A percentile compares a stretch with the other conserved stretches of the same genome.
phyloP scores from a whole-genome alignment of 2,329 filamentous ascomycete species.

The Claviceps purpurea region DNA sequence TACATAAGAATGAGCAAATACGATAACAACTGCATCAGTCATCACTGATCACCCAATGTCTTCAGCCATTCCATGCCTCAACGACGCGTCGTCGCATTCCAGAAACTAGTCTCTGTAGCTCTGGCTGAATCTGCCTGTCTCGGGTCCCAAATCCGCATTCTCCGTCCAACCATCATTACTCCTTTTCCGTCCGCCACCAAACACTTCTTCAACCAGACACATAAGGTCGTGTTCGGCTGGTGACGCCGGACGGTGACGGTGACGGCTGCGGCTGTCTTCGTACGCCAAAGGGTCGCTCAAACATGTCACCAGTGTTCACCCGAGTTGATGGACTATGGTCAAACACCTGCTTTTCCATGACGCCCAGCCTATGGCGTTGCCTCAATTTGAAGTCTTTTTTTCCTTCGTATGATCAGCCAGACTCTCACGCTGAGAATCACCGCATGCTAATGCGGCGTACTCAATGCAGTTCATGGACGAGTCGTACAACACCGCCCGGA shows the following conservation, averaged over 20 bases:
- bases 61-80: neutral
- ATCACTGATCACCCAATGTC: no score
- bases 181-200: neutral
- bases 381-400: neutral
- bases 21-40: no score
- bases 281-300: neutral
- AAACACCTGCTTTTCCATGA: neutral
- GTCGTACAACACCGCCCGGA: neutral
- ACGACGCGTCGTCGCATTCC: conserved; percentile 1
- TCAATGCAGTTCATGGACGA: neutral
- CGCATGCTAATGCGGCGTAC: neutral
- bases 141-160: neutral
- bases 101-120: neutral
- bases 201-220: neutral
- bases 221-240: neutral
- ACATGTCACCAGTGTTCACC: neutral
- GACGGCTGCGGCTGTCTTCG: neutral
- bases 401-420: neutral
- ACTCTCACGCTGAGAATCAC: neutral
- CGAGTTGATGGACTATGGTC: neutral
- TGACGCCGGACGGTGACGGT: neutral
- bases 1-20: no score
- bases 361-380: neutral
- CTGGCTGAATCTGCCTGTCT: neutral
- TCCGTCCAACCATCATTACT: neutral